phyloP scores from a whole-genome alignment of 2,329 filamentous ascomycete species.

The Colletotrichum phormii region DNA sequence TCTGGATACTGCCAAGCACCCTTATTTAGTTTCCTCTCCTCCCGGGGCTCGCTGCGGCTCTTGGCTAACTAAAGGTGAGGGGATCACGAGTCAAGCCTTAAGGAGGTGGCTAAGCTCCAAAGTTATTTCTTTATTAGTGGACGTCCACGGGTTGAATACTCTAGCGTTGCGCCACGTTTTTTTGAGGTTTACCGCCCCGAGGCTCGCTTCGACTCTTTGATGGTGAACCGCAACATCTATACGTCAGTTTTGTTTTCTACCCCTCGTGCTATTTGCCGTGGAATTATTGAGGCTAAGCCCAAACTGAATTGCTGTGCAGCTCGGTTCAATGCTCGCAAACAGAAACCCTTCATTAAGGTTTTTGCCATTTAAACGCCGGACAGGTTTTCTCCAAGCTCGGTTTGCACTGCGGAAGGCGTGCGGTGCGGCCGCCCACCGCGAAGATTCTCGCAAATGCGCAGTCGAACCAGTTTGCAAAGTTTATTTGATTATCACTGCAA shows the following conservation, averaged over 20 bases:
- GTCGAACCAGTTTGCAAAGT: slow-evolving; percentile 5
- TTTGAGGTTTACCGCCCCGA: too few relatives aligned
- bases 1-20: neutral
- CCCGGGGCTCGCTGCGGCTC: slow-evolving; percentile 1
- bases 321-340: neutral
- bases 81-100: slow-evolving; percentile 7
- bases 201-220: neutral
- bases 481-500: neutral
- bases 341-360: neutral
- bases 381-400: neutral
- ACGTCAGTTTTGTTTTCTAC: neutral
- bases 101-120: neutral
- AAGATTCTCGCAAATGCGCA: neutral
- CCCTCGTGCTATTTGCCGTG: neutral
- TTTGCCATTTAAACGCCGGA: neutral
- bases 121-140: slow-evolving; percentile 6
- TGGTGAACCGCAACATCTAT: neutral
- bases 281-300: neutral
- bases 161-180: neutral
- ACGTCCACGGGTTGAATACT: neutral
- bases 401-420: neutral
- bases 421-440: neutral
- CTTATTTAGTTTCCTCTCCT: slow-evolving; percentile 1
- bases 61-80: slow-evolving; percentile 2
- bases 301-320: neutral